Percentiles rank a stretch among this genome's conserved stretches.
Evolutionary conservation across 306 rosid genomes (phyloP).

Genomic region (Inga laurina): DNA sequence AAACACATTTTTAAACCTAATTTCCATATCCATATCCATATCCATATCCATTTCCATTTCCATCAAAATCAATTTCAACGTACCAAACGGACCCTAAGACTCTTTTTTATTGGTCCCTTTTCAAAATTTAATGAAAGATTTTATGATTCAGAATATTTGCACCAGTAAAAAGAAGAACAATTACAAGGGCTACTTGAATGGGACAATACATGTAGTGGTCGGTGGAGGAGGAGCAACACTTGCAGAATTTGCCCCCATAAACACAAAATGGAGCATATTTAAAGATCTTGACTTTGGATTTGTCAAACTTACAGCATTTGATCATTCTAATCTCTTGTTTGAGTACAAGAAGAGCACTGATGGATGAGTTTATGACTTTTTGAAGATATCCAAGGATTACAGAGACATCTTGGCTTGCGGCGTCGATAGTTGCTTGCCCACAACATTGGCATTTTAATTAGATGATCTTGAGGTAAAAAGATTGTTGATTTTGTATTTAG

Average conservation of each 20-base stretch:
- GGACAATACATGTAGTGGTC: constrained; percentile 90
- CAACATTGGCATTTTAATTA: constrained; percentile 57
- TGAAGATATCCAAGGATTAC: constrained; percentile 73
- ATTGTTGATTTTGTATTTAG: constrained; percentile 22
- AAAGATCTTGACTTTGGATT: constrained; percentile 85
- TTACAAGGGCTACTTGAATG: constrained; percentile 74
- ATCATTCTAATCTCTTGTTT: constrained; percentile 81
- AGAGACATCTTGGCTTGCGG: constrained; percentile 84
- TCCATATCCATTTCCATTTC: too few species aligned
- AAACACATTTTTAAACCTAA: too few species aligned
- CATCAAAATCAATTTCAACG: too few species aligned
- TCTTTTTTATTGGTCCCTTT: not conserved
- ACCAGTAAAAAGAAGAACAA: constrained; percentile 66
- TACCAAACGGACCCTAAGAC: too few species aligned
- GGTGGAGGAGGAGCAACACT: constrained; percentile 96
- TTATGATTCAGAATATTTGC: constrained; percentile 67
- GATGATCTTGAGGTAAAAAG: constrained; percentile 29
- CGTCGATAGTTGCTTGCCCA: constrained; percentile 64
- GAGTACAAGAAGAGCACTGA: constrained; percentile 96
- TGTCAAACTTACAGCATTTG: constrained; percentile 83
- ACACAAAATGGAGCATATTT: constrained; percentile 79
- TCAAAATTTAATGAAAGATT: not conserved
- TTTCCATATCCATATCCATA: too few species aligned
- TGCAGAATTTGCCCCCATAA: constrained; percentile 58
- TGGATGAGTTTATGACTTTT: constrained; percentile 82